These are phyloP conservation scores for Lotmaria passim DNA, from an alignment of 208 protist species.

Conservation along the genomic window DNA sequence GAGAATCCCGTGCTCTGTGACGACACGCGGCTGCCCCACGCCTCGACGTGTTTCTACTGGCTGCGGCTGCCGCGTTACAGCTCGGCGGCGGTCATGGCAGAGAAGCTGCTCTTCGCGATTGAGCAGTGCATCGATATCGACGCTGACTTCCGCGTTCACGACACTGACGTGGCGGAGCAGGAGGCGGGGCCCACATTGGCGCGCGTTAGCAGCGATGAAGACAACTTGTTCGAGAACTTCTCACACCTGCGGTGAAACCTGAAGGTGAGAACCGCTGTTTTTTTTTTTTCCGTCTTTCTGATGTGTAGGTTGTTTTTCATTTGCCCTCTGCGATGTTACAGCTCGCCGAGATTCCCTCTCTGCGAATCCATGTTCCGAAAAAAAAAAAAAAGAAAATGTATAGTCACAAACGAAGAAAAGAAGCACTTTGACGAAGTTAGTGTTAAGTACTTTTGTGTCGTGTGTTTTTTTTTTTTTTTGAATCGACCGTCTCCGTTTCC, in stretches of 20 bases:
- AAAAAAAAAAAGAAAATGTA: no score
- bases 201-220: conserved; percentile 60
- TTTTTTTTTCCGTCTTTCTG: neutral
- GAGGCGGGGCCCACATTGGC: conserved; percentile 57
- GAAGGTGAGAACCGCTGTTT: neutral
- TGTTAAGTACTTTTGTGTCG: no score
- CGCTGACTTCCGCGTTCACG: conserved; percentile 91
- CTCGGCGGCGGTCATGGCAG: conserved; percentile 82
- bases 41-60: conserved; percentile 97
- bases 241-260: conserved; percentile 69
- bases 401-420: no score
- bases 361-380: no score
- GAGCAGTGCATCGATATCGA: conserved; percentile 96
- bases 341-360: no score
- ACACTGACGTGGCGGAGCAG: conserved; percentile 59
- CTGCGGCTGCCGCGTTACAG: conserved; percentile 93
- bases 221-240: conserved; percentile 91
- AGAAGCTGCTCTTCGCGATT: conserved; percentile 96
- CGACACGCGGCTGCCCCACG: conserved; percentile 92
- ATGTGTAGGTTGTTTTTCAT: conserved; percentile 1
- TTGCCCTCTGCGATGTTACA: no score
- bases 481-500: no score
- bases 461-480: no score
- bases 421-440: no score
- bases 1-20: conserved; percentile 24